These are phyloP conservation scores for Babesia divergens DNA, from an alignment of 169 alveolate genomes.

Conservation along the genomic window DNA sequence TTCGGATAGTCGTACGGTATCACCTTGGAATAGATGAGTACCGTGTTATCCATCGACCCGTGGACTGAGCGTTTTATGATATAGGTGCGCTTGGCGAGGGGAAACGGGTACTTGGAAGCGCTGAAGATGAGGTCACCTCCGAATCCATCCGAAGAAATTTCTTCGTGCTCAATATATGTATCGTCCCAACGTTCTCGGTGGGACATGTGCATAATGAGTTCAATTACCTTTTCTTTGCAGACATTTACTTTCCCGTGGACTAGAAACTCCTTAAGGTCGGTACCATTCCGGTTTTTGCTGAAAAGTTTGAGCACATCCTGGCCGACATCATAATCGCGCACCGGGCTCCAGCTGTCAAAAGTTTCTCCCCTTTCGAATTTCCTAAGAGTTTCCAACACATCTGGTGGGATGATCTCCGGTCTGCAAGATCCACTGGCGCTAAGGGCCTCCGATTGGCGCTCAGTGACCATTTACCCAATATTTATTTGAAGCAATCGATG, in stretches of 20 bases:
- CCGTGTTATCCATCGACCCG: constrained; percentile 34
- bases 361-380: constrained; percentile 1
- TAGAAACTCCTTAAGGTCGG: constrained; percentile 52
- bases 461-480: not conserved
- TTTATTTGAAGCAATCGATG: no score
- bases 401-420: not conserved
- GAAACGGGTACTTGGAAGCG: constrained; percentile 66
- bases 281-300: constrained; percentile 13
- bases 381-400: not conserved
- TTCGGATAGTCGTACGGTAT: constrained; percentile 16
- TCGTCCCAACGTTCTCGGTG: constrained; percentile 57
- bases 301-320: constrained; percentile 11
- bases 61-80: constrained; percentile 40
- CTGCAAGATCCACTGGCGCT: not conserved
- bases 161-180: constrained; percentile 58
- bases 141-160: not conserved
- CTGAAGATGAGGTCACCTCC: constrained; percentile 38
- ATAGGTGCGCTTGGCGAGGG: constrained; percentile 53
- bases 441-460: not conserved
- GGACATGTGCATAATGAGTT: constrained; percentile 25
- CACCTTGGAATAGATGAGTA: constrained; percentile 22
- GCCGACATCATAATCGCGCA: constrained; percentile 46
- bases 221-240: constrained; percentile 50
- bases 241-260: constrained; percentile 53
- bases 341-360: constrained; percentile 25